Conservation (phyloP, 108 stramenopile genomes). For the Craspedostauros australis region DNA sequence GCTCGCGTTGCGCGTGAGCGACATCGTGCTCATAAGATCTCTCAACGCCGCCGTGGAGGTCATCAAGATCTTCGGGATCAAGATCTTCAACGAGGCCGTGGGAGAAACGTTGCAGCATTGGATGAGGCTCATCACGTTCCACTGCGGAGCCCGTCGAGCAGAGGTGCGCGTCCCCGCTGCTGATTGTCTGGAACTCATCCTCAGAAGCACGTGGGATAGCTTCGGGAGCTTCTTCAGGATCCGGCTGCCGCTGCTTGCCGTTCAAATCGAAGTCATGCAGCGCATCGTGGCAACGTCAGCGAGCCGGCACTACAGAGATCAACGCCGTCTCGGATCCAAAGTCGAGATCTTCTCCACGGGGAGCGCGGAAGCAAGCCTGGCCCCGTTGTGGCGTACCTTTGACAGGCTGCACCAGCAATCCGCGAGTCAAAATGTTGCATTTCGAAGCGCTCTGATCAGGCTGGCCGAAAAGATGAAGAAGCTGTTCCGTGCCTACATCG, state of each 20-base stretch:
- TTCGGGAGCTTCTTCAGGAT: conserved; percentile 81
- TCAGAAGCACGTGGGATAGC: conserved; percentile 79
- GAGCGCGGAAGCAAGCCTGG: conserved; percentile 75
- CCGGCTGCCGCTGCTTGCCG: conserved; percentile 69
- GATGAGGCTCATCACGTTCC: conserved; percentile 81
- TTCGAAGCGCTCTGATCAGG: conserved; percentile 67
- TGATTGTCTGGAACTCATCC: conserved; percentile 77
- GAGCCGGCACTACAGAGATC: conserved; percentile 61
- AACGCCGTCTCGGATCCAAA: conserved; percentile 27
- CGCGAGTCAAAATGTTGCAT: conserved; percentile 80
- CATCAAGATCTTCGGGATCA: conserved; percentile 83
- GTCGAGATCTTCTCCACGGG: conserved; percentile 58
- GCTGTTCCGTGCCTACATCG: conserved; percentile 77
- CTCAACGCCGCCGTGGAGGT: conserved; percentile 70
- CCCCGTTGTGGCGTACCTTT: conserved; percentile 81
- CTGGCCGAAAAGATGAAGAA: conserved; percentile 83
- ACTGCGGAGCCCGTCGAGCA: conserved; percentile 78
- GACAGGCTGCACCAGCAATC: conserved; percentile 78
- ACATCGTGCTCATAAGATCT: conserved; percentile 59
- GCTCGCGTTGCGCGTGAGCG: conserved; percentile 63
- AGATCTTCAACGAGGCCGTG: conserved; percentile 74
- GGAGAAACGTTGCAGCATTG: conserved; percentile 87
- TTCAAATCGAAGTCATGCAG: conserved; percentile 85
- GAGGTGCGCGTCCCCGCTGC: conserved; percentile 74
- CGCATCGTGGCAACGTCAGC: conserved; percentile 78